Percentiles rank a stretch among this genome's conserved stretches.
Evolutionary conservation across 805 yeast genomes (phyloP).

Genomic region (Metschnikowia lunata): DNA sequence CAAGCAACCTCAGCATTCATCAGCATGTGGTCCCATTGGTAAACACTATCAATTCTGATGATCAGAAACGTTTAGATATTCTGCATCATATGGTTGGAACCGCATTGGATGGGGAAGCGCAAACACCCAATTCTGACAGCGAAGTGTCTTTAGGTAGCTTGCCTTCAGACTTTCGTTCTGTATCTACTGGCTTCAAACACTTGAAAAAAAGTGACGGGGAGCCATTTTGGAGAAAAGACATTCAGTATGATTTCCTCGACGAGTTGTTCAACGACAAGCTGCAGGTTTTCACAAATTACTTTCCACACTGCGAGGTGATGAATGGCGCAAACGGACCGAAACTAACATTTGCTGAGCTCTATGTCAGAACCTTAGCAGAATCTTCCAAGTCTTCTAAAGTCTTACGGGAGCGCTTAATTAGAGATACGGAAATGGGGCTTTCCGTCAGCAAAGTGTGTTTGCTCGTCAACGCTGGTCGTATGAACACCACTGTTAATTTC

Average conservation of each 20-base stretch:
- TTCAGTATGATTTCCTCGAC: slow-evolving; percentile 75
- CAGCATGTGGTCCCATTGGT: neutral
- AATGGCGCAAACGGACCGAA: slow-evolving; percentile 38
- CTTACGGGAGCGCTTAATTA: slow-evolving; percentile 67
- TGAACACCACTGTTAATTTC: slow-evolving; percentile 92
- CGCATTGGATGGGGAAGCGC: neutral
- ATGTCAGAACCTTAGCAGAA: slow-evolving; percentile 75
- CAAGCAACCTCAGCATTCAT: neutral
- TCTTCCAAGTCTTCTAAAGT: slow-evolving; percentile 81
- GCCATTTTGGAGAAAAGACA: slow-evolving; percentile 83
- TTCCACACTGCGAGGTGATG: slow-evolving; percentile 38
- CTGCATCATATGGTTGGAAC: neutral
- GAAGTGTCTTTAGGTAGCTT: slow-evolving; percentile 3
- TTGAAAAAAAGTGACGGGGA: slow-evolving; percentile 89
- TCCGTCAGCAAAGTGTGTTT: slow-evolving; percentile 79
- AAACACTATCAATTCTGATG: neutral
- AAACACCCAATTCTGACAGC: neutral
- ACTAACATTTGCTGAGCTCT: slow-evolving; percentile 78
- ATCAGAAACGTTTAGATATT: neutral
- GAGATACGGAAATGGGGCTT: slow-evolving; percentile 57
- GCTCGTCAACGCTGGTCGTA: slow-evolving; percentile 84
- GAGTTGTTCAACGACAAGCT: slow-evolving; percentile 59
- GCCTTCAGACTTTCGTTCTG: slow-evolving; percentile 12
- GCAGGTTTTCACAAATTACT: slow-evolving; percentile 65
- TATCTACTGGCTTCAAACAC: slow-evolving; percentile 44